phyloP scores from a whole-genome alignment of 1,284 basidiomycete genomes.

The Pseudozyma flocculosa region DNA sequence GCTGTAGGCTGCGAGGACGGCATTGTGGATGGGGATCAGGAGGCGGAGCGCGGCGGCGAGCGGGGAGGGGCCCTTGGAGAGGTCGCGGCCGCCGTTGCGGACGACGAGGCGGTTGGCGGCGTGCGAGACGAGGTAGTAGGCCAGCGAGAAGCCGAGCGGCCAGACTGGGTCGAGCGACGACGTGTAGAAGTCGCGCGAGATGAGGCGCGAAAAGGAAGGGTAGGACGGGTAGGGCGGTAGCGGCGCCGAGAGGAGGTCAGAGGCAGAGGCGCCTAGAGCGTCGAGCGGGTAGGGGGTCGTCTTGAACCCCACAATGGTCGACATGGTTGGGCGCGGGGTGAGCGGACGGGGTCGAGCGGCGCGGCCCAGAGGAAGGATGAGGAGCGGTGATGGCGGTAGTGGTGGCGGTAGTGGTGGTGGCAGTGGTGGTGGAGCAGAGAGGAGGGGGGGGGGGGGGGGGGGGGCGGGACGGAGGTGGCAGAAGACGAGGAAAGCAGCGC shows the following conservation, averaged over 20 bases:
- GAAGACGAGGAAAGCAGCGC: too few species aligned
- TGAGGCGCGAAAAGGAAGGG: neutral
- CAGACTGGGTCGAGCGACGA: conserved; percentile 22
- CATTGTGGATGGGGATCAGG: conserved; percentile 45
- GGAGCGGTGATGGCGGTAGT: too few species aligned
- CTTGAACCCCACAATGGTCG: conserved; percentile 28
- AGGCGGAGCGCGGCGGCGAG: conserved; percentile 16
- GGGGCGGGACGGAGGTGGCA: too few species aligned
- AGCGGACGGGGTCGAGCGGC: too few species aligned
- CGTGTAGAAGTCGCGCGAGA: conserved; percentile 10
- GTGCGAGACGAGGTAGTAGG: conserved; percentile 44
- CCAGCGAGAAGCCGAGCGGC: conserved; percentile 37
- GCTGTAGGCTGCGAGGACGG: conserved; percentile 39
- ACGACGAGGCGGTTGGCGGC: conserved; percentile 27
- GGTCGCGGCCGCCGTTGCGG: conserved; percentile 24
- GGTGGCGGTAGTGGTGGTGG: too few species aligned
- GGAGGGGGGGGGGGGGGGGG: too few species aligned
- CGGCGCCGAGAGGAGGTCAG: conserved; percentile 13
- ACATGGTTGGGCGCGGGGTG: conserved; percentile 5
- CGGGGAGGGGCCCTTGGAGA: conserved; percentile 18
- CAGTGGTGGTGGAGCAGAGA: too few species aligned
- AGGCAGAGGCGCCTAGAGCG: conserved; percentile 3
- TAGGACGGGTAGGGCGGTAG: conserved; percentile 24
- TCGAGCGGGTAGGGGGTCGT: conserved; percentile 31
- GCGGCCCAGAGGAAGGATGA: too few species aligned